Base-by-base conservation (phyloP, 2,329 filamentous ascomycete genomes). In the Aspergillus quadricinctus region DNA sequence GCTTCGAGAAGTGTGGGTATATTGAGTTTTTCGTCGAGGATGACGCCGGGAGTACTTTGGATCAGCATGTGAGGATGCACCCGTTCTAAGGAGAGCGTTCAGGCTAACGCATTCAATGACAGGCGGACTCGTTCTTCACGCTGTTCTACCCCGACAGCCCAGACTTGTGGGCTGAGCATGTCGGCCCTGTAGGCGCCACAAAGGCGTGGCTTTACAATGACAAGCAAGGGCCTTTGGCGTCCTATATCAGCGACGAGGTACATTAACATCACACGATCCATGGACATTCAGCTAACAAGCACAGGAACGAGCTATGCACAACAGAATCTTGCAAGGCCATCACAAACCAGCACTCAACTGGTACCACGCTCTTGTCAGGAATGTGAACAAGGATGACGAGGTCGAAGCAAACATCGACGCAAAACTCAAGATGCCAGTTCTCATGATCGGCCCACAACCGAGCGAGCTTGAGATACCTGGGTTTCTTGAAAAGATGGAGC, bases 1-100 rank as follows among this genome's bases (percentile, higher is more conserved):
- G 66, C 0, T 61, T 60, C 52, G 61, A 68, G 54, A 54, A 53
- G 23, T 67, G 65, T 54, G 66, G 64, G 4, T 66, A 69, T 58
- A 45, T 69, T 5, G 48, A 49, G 1, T 67, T 67, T 31, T 66
- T 67, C 31, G 49, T 58, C 9, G 21, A 35, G 10, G 49, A 61
- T 40, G 48, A 52, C 4, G 58, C 62, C 3, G 62, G 57, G 1
- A 41, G 37, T 2, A 17, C 67, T 6, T 37, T 69, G 14, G 62
- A 68, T 57, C 49, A 64, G 19, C 60, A 66, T 62, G 67, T 68
- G 50, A 52, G 62, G 21, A 48, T 27, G 19, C 31, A n/a, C 25
- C 25, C 10, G 7, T 45, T 40, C 55, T 48, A 8, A 31, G 51
- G 48, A 64, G 55, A 51, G 52, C 21, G 7, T 17, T 23, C 37